phyloP scores from a whole-genome alignment of 2,329 filamentous ascomycete species.

The Penicillium paneum region DNA sequence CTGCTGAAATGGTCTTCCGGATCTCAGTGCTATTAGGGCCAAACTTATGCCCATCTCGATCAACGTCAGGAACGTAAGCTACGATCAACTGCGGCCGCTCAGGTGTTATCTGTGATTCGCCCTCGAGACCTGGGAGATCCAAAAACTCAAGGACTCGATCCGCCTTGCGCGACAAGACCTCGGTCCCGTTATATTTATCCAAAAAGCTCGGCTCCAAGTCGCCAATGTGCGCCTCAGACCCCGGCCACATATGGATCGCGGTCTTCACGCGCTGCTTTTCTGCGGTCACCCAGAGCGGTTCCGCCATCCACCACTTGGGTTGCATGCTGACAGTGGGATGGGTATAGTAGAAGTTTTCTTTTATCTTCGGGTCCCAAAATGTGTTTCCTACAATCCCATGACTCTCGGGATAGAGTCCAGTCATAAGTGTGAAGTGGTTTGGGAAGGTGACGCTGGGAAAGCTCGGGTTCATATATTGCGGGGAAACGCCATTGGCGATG shows the following conservation, averaged over 20 bases:
- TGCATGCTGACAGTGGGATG: constrained; percentile 72
- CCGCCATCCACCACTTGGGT: constrained; percentile 90
- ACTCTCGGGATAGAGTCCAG: constrained; percentile 85
- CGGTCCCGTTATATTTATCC: constrained; percentile 79
- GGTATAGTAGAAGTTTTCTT: constrained; percentile 85
- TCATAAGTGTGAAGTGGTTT: constrained; percentile 91
- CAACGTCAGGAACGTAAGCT: constrained; percentile 91
- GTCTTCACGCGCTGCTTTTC: constrained; percentile 74
- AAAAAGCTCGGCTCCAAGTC: constrained; percentile 73
- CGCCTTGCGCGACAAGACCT: constrained; percentile 72
- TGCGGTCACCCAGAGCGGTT: constrained; percentile 91
- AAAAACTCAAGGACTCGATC: constrained; percentile 75
- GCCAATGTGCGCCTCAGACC: constrained; percentile 81
- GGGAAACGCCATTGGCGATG: constrained; percentile 78
- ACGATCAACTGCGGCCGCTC: constrained; percentile 86
- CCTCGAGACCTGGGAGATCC: constrained; percentile 73
- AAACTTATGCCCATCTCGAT: constrained; percentile 78
- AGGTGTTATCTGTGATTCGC: constrained; percentile 48
- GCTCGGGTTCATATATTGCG: constrained; percentile 86
- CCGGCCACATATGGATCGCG: constrained; percentile 98
- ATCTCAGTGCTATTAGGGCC: constrained; percentile 96
- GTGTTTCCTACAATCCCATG: constrained; percentile 92
- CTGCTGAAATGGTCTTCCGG: constrained; percentile 68
- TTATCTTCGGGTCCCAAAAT: constrained; percentile 79
- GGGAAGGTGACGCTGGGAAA: constrained; percentile 97